These are phyloP conservation scores for Leccinum olivaceopallidum DNA, from an alignment of 768 basidiomycete species.

Conservation along the genomic window DNA sequence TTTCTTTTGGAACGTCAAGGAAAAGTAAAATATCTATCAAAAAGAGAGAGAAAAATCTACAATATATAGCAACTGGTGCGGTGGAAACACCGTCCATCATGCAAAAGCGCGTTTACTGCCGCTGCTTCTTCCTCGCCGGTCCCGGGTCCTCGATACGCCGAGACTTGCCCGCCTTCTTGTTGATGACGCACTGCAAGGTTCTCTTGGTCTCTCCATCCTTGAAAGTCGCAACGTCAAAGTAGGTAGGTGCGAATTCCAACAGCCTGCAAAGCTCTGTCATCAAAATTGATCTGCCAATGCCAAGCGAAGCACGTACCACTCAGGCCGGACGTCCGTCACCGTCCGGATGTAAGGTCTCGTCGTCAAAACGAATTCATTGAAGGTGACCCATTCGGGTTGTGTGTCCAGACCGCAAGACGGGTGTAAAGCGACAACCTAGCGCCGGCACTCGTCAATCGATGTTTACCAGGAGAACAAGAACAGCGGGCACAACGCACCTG, in stretches of 20 bases:
- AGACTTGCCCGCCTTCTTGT: slow-evolving; percentile 53
- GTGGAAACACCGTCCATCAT: too few relatives aligned
- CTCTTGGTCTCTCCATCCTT: slow-evolving; percentile 71
- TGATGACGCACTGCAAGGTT: slow-evolving; percentile 52
- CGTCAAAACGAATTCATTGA: slow-evolving; percentile 95
- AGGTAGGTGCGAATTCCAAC: slow-evolving; percentile 58
- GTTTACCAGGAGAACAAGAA: neutral
- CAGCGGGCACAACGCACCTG: slow-evolving; percentile 51
- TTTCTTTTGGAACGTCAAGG: too few relatives aligned
- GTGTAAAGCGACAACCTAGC: slow-evolving; percentile 43
- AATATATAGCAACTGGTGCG: too few relatives aligned
- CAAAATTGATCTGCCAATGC: neutral
- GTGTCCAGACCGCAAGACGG: slow-evolving; percentile 86
- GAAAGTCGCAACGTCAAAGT: slow-evolving; percentile 71
- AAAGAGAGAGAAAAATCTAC: too few relatives aligned
- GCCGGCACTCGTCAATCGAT: neutral
- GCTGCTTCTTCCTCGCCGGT: slow-evolving; percentile 21
- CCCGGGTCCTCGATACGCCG: slow-evolving; percentile 7
- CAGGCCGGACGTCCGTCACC: slow-evolving; percentile 80
- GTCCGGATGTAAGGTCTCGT: slow-evolving; percentile 88
- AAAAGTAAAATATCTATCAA: too few relatives aligned
- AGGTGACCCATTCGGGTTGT: slow-evolving; percentile 90
- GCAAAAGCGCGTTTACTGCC: neutral
- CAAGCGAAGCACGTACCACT: slow-evolving; percentile 63
- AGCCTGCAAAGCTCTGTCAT: slow-evolving; percentile 44